Percentiles rank a stretch among this genome's conserved stretches.
Conservation (phyloP, 495 filamentous ascomycete species). For the Penicillium mononematosum region DNA sequence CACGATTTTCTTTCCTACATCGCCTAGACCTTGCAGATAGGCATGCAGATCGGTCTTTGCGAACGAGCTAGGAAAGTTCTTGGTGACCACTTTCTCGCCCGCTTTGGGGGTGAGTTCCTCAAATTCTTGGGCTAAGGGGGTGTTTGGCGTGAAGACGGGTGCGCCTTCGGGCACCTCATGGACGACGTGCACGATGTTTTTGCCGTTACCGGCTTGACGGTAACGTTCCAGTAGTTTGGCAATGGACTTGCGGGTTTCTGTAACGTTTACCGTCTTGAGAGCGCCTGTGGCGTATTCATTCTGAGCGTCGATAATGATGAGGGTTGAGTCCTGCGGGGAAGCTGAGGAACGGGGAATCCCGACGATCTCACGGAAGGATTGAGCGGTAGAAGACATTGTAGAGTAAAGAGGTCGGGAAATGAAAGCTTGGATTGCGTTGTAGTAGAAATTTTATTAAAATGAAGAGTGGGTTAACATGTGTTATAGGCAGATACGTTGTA, state of each 20-base stretch:
- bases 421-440: neutral
- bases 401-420: neutral
- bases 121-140: constrained; percentile 53
- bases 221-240: constrained; percentile 50
- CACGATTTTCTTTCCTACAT: constrained; percentile 36
- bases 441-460: too few species aligned
- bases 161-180: constrained; percentile 55
- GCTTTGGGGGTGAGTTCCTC: constrained; percentile 45
- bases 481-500: too few species aligned
- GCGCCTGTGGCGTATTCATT: constrained; percentile 58
- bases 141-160: constrained; percentile 59
- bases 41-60: constrained; percentile 46
- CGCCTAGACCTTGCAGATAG: constrained; percentile 33
- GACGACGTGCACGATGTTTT: constrained; percentile 56
- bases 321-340: constrained; percentile 49
- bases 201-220: constrained; percentile 37
- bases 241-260: constrained; percentile 46
- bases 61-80: constrained; percentile 48
- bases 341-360: constrained; percentile 50
- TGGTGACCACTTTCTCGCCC: constrained; percentile 49
- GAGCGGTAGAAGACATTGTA: constrained; percentile 20
- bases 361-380: constrained; percentile 52
- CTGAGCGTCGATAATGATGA: constrained; percentile 66
- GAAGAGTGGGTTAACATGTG: too few species aligned
- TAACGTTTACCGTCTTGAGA: constrained; percentile 50